phyloP scores from a whole-genome alignment of 129 eudicot genomes.

The Flaveria brownii region DNA sequence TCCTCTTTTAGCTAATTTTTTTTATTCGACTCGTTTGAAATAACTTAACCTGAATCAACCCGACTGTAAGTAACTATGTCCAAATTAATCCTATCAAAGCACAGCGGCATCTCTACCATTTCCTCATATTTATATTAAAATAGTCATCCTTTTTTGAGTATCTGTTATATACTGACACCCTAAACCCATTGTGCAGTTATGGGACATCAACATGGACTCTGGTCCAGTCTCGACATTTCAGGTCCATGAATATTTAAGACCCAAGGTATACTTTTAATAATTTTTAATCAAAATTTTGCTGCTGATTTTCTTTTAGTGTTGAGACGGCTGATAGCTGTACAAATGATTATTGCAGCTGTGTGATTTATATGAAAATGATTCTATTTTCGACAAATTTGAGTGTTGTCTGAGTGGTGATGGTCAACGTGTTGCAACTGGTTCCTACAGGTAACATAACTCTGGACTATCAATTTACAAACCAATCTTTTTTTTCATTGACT shows the following conservation, averaged over 20 bases:
- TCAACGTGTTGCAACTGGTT: slow-evolving; percentile 85
- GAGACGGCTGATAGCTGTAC: slow-evolving; percentile 22
- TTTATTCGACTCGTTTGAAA: background rate
- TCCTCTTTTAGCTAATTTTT: background rate
- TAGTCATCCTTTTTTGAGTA: background rate
- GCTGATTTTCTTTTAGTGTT: slow-evolving; percentile 4
- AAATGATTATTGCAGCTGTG: slow-evolving; percentile 64
- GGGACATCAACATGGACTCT: slow-evolving; percentile 97
- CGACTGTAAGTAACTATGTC: background rate
- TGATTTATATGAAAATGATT: slow-evolving; percentile 91
- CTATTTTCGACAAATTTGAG: slow-evolving; percentile 93
- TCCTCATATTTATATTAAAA: slow-evolving; percentile 5
- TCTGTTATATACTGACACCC: slow-evolving; percentile 11
- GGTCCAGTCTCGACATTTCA: slow-evolving; percentile 91
- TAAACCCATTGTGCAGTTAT: slow-evolving; percentile 53
- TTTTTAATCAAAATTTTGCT: background rate
- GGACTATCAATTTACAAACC: background rate
- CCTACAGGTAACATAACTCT: slow-evolving; percentile 65
- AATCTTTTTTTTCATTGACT: background rate
- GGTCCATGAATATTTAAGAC: slow-evolving; percentile 93
- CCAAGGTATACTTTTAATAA: slow-evolving; percentile 52
- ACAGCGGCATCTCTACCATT: background rate
- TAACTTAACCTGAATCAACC: background rate
- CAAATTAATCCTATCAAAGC: background rate
- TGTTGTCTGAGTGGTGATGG: slow-evolving; percentile 98